Evolutionary conservation across 1,139 yeast species (phyloP).

Genomic region (Suhomyces kunorum): DNA sequence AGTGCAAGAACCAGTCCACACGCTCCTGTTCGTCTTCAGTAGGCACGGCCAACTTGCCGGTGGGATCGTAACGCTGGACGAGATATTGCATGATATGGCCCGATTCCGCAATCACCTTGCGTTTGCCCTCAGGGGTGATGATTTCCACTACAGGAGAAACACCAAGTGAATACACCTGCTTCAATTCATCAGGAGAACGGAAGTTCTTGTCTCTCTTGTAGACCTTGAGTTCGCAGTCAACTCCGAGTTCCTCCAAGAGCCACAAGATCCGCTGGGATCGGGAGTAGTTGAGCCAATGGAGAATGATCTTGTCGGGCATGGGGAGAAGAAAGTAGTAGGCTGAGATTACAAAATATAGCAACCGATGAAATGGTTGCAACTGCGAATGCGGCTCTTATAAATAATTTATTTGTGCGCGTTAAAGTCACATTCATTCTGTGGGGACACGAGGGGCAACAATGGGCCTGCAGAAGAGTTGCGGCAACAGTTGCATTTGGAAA

Average conservation of each 20-base stretch:
- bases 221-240: conserved; percentile 36
- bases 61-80: conserved; percentile 31
- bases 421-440: no score
- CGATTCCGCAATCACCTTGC: conserved; percentile 36
- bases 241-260: conserved; percentile 40
- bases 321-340: background rate
- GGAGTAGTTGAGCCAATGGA: conserved; percentile 35
- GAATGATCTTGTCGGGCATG: conserved; percentile 18
- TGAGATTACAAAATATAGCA: no score
- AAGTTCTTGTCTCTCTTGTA: conserved; percentile 30
- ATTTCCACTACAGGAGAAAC: conserved; percentile 45
- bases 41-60: conserved; percentile 27
- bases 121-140: conserved; percentile 23
- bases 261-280: conserved; percentile 44
- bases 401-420: no score
- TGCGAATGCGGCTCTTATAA: no score
- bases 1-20: conserved; percentile 41
- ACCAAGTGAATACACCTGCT: conserved; percentile 41
- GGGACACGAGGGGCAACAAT: no score
- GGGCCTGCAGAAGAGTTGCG: no score
- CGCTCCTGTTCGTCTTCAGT: conserved; percentile 28
- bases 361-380: background rate
- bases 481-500: no score
- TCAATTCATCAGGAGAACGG: conserved; percentile 41
- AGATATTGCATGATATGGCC: conserved; percentile 40